phyloP scores from a whole-genome alignment of 352 stramenopile genomes.

The Saprolegnia parasitica region DNA sequence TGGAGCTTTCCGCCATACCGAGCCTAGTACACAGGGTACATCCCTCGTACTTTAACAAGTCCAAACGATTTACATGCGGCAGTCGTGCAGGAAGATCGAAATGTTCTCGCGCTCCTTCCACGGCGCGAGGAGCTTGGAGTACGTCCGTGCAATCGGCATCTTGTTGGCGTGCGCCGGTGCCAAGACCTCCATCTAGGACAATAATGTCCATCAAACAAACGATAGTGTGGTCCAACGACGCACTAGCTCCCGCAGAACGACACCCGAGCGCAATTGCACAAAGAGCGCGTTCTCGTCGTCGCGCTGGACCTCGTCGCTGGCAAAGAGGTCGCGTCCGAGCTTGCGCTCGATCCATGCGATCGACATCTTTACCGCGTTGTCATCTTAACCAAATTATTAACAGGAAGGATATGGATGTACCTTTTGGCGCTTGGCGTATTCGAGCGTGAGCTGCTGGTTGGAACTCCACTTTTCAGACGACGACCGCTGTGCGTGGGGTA shows the following conservation, averaged over 20 bases:
- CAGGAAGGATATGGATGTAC: too few species aligned
- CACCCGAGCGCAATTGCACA: conserved; percentile 61
- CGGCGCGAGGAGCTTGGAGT: conserved; percentile 61
- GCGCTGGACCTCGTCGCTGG: conserved; percentile 33
- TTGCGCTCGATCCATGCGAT: conserved; percentile 73
- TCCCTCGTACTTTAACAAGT: not conserved
- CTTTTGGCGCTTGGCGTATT: conserved; percentile 72
- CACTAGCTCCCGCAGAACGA: conserved; percentile 72
- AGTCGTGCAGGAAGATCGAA: conserved; percentile 74
- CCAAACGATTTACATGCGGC: conserved; percentile 42
- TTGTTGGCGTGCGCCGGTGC: conserved; percentile 35
- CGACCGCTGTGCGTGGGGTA: conserved; percentile 56
- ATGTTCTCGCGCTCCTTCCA: conserved; percentile 86
- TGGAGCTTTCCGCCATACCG: conserved; percentile 74
- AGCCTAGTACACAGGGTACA: conserved; percentile 36
- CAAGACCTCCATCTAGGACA: conserved; percentile 43
- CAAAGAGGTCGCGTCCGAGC: conserved; percentile 47
- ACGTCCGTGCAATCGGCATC: conserved; percentile 48
- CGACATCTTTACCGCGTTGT: conserved; percentile 40
- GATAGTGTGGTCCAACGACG: not conserved
- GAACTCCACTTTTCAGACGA: conserved; percentile 70
- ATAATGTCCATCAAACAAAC: not conserved
- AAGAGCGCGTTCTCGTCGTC: conserved; percentile 35
- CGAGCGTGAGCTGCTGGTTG: conserved; percentile 64
- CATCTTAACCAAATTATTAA: not conserved